Conservation (phyloP, 2,329 filamentous ascomycete species). For the Cordyceps tenuipes region DNA sequence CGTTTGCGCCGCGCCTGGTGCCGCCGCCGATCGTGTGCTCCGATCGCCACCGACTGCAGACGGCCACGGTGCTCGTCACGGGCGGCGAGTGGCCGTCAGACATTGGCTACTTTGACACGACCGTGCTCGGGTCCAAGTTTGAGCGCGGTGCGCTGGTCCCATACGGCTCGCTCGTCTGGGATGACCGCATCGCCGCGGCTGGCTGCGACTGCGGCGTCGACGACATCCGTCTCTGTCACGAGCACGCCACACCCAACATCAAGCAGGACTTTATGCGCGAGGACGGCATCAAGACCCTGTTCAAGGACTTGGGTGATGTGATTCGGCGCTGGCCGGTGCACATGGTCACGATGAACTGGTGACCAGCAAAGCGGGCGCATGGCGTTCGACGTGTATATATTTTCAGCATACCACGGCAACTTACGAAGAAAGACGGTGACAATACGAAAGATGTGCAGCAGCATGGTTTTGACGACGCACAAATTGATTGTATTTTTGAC, state of each 20-base stretch:
- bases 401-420: neutral
- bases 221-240: neutral
- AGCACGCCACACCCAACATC: neutral
- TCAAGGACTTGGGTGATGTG: neutral
- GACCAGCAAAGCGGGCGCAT: neutral
- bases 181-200: constrained; percentile 1
- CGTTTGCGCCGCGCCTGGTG: constrained; percentile 1
- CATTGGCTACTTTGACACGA: constrained; percentile 8
- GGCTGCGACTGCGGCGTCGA: neutral
- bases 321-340: constrained; percentile 1
- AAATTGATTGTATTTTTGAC: neutral
- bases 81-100: constrained; percentile 3
- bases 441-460: neutral
- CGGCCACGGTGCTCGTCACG: constrained; percentile 2
- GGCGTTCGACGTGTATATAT: neutral
- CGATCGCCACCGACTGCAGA: neutral
- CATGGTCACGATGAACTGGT: constrained; percentile 5
- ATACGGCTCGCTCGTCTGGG: constrained; percentile 1
- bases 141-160: constrained; percentile 1
- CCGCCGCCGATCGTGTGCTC: neutral
- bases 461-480: neutral
- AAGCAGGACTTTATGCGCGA: constrained; percentile 4
- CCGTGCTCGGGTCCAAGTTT: constrained; percentile 5
- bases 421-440: neutral
- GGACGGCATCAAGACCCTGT: constrained; percentile 5